phyloP scores from a whole-genome alignment of 2,329 filamentous ascomycete genomes.

The Paraphoma sp. region DNA sequence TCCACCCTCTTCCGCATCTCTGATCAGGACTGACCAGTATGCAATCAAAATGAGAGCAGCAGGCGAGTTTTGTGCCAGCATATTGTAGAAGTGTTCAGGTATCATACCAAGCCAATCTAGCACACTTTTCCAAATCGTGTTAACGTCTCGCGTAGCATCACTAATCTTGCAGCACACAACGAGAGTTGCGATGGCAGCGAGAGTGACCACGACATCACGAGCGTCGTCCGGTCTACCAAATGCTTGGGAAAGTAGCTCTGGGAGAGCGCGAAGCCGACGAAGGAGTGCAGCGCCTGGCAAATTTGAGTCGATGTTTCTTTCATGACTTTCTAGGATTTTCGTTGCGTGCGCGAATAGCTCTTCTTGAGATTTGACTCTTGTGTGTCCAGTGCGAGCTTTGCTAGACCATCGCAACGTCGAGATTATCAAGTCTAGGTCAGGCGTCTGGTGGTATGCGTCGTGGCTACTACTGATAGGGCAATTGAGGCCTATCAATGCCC shows the following conservation, averaged over 20 bases:
- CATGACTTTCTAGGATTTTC: conserved; percentile 5
- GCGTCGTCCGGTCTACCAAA: conserved; percentile 19
- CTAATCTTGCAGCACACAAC: conserved; percentile 22
- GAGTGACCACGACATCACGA: conserved; percentile 23
- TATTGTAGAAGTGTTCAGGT: conserved; percentile 20
- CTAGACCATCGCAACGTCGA: not conserved
- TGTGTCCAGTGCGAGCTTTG: not conserved
- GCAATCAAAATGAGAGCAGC: conserved; percentile 32
- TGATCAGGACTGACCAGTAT: conserved; percentile 28
- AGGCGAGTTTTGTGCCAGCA: conserved; percentile 18
- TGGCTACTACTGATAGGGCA: too few relatives aligned
- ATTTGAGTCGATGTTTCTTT: not conserved
- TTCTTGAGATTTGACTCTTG: not conserved
- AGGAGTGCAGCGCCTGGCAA: conserved; percentile 7
- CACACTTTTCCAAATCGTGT: conserved; percentile 19
- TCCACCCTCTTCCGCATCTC: conserved; percentile 20
- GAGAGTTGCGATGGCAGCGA: conserved; percentile 27
- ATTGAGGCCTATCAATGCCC: too few relatives aligned
- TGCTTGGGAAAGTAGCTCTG: conserved; percentile 20
- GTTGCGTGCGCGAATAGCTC: conserved; percentile 8
- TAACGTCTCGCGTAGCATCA: conserved; percentile 15
- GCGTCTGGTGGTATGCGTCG: too few relatives aligned
- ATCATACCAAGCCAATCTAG: conserved; percentile 27
- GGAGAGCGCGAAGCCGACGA: conserved; percentile 18
- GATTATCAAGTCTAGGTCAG: not conserved